A percentile compares a stretch with the other conserved stretches of the same genome.
phyloP scores from a whole-genome alignment of 2,329 filamentous ascomycete species.

The Talaromyces sp. region DNA sequence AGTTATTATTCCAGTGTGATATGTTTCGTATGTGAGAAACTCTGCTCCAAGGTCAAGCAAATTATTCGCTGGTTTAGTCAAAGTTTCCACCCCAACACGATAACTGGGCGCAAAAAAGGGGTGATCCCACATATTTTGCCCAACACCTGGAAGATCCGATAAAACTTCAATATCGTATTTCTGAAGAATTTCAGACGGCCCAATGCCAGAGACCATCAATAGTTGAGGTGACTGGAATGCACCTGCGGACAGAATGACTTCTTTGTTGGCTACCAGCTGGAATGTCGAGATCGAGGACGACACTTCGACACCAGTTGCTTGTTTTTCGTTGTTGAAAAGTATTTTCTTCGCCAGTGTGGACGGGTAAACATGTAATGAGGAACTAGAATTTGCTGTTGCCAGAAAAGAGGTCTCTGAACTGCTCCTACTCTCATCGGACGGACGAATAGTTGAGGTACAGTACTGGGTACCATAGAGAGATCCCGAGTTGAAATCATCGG shows the following conservation, averaged over 20 bases:
- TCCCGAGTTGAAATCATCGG: slow-evolving; percentile 25
- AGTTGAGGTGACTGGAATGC: slow-evolving; percentile 15
- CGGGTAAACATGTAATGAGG: slow-evolving; percentile 28
- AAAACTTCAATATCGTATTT: slow-evolving; percentile 7
- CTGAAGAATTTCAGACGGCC: slow-evolving; percentile 9
- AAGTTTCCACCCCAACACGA: slow-evolving; percentile 17
- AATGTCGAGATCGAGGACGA: slow-evolving; percentile 17
- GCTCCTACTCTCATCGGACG: slow-evolving; percentile 16
- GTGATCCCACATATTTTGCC: slow-evolving; percentile 15
- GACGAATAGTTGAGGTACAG: slow-evolving; percentile 27
- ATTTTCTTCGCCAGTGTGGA: slow-evolving; percentile 31
- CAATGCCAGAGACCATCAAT: slow-evolving; percentile 17
- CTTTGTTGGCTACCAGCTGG: slow-evolving; percentile 19
- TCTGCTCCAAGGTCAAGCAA: slow-evolving; percentile 16
- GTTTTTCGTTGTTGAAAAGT: slow-evolving; percentile 27
- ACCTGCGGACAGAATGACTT: slow-evolving; percentile 16
- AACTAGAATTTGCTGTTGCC: slow-evolving; percentile 18
- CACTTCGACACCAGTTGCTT: slow-evolving; percentile 22
- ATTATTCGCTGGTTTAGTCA: slow-evolving; percentile 20
- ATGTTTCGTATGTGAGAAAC: background rate
- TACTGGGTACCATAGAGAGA: slow-evolving; percentile 20
- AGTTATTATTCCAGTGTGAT: background rate
- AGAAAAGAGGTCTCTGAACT: slow-evolving; percentile 25
- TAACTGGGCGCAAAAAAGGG: background rate
- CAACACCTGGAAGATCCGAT: slow-evolving; percentile 13